Evolutionary conservation across 2,329 filamentous ascomycete genomes (phyloP).

Genomic region (Fusarium poae): DNA sequence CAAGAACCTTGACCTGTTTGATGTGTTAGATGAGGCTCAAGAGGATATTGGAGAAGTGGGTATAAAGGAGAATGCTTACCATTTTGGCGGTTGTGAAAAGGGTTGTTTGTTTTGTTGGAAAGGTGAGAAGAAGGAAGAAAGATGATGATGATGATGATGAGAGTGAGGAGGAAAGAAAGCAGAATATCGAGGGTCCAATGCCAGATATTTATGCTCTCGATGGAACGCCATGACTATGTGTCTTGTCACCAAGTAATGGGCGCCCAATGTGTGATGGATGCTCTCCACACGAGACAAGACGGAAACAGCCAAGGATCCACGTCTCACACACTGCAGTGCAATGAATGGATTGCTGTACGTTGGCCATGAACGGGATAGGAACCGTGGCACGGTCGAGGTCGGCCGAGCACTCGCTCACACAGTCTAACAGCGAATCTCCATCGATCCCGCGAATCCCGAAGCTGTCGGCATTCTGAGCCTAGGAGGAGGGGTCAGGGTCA

Average conservation of each 20-base stretch:
- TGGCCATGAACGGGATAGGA: conserved; percentile 37
- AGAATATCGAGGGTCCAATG: conserved; percentile 33
- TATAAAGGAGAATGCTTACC: conserved; percentile 38
- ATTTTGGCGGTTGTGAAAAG: conserved; percentile 47
- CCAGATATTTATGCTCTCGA: conserved; percentile 48
- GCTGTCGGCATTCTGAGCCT: conserved; percentile 44
- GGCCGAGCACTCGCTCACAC: conserved; percentile 19
- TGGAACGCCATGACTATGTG: conserved; percentile 29
- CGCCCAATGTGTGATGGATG: conserved; percentile 27
- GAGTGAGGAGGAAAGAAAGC: conserved; percentile 31
- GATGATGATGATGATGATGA: conserved; percentile 42
- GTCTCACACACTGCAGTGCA: conserved; percentile 38
- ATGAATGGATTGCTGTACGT: conserved; percentile 14
- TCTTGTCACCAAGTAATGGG: conserved; percentile 30
- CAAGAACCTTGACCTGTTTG: conserved; percentile 89
- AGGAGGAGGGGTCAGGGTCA: conserved; percentile 6
- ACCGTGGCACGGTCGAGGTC: conserved; percentile 34
- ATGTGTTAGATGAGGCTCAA: conserved; percentile 40
- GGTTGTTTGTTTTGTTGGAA: conserved; percentile 30
- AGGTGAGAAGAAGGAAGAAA: conserved; percentile 38
- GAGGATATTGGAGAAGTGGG: conserved; percentile 9
- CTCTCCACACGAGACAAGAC: conserved; percentile 25
- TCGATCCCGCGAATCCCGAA: conserved; percentile 49
- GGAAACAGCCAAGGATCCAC: conserved; percentile 42
- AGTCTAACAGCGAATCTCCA: conserved; percentile 44